Conservation (phyloP, 306 rosid species). For the Malus sieversii region DNA sequence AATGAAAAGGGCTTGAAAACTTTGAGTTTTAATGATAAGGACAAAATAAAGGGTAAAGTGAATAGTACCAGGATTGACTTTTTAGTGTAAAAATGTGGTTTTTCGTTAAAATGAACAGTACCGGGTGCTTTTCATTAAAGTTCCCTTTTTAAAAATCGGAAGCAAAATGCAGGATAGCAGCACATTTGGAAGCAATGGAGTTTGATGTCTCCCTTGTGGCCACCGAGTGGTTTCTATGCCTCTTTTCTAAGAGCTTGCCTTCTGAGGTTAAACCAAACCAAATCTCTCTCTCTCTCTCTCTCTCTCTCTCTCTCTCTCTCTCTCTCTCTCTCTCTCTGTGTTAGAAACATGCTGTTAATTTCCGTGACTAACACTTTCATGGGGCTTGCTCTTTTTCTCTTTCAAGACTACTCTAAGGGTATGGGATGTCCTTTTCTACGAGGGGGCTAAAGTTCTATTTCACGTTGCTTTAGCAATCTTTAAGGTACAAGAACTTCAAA, state of each 20-base stretch:
- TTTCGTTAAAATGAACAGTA: no score
- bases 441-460: slow-evolving; percentile 88
- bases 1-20: no score
- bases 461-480: slow-evolving; percentile 92
- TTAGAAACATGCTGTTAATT: slow-evolving; percentile 1
- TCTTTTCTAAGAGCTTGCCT: slow-evolving; percentile 90
- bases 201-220: slow-evolving; percentile 97
- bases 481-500: slow-evolving; percentile 44
- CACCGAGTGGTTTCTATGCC: slow-evolving; percentile 97
- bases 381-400: background rate
- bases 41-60: no score
- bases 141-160: background rate
- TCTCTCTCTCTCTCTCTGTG: background rate
- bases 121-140: no score
- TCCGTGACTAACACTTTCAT: slow-evolving; percentile 14
- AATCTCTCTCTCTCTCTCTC: background rate
- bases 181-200: slow-evolving; percentile 79
- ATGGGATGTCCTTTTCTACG: slow-evolving; percentile 95
- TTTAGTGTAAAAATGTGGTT: no score
- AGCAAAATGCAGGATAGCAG: slow-evolving; percentile 65
- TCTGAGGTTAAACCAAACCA: slow-evolving; percentile 61
- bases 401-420: slow-evolving; percentile 81
- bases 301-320: background rate
- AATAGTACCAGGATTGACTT: no score
- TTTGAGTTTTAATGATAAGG: no score